Evolutionary conservation across 2,329 filamentous ascomycete genomes (phyloP), one percentile per base, ranked within the genome.

Genomic region (Fusarium sp.): DNA sequence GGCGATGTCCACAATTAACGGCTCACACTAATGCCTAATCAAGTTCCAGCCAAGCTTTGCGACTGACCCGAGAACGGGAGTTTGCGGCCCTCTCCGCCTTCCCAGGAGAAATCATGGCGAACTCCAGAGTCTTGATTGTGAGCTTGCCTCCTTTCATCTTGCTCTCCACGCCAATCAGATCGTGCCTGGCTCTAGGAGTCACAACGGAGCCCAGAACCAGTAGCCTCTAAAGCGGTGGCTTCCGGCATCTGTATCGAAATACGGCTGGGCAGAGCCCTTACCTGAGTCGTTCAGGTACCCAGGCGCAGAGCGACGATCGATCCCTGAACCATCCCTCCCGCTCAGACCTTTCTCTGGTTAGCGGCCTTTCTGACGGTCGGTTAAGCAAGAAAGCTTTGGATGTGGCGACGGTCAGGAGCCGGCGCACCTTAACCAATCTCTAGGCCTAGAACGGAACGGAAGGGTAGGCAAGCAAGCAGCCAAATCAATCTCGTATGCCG

Each of bases 321-420:
- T 24, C 61, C 61, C n/a, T 56, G 45, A 34, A 34, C 61, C 34
- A 13, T 69, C 67, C 59, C 67, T 73, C 52, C 71, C 68, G 45
- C 35, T 62, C 57, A 42, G 62, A 59, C 50, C 52, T 42, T 58
- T 22, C 67, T 56, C 38, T 57, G 22, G 27, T 62, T 74, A 71
- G 71, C 64, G 68, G 61, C 29, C 29, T 64, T 62, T 29, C 64
- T 56, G 40, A 29, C 60, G 67, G 50, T 73, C 71, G 71, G 62
- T 67, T 67, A 60, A 47, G 59, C 62, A 60, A 58, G 64, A 68
- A 62, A 73, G 73, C 63, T 64, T 47, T 57, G 70, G 63, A 61
- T 52, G 31, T 56, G 29, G 35, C 24, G 66, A 67, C 38, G 40
- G 62, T 62, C 56, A 58, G 62, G 29, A 54, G 64, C 24, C 34